A percentile compares a stretch with the other conserved stretches of the same genome.
These are phyloP conservation scores for Russula sp. DNA, from an alignment of 768 basidiomycete genomes.

Conservation along the genomic window DNA sequence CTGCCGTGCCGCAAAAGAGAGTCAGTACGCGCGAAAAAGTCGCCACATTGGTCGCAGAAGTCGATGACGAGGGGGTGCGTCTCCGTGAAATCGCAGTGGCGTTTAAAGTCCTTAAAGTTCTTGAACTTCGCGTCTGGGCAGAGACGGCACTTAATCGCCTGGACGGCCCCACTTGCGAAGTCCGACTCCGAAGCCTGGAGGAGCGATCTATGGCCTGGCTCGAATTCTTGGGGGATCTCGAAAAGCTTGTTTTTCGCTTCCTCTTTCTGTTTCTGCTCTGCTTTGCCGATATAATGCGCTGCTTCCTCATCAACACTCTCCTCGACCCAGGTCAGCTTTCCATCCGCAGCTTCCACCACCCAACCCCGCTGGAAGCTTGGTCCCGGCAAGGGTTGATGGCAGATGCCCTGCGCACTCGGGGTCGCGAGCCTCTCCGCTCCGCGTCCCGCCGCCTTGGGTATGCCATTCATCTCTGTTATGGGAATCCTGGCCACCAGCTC, in stretches of 20 bases:
- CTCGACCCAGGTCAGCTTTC: neutral
- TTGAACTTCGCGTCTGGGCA: neutral
- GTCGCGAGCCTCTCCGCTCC: conserved; percentile 21
- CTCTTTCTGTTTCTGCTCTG: neutral
- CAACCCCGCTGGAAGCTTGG: conserved; percentile 7
- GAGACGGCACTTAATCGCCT: neutral
- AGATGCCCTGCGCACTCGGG: conserved; percentile 1
- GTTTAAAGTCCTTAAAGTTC: neutral
- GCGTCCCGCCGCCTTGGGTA: conserved; percentile 7
- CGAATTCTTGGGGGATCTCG: neutral
- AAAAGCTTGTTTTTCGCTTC: neutral
- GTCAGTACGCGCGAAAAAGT: conserved; percentile 1
- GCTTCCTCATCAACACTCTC: neutral
- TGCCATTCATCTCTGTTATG: neutral
- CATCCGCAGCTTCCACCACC: neutral
- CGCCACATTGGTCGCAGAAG: conserved; percentile 3
- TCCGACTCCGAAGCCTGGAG: neutral
- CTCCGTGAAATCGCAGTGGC: neutral
- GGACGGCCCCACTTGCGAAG: neutral
- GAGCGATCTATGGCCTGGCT: neutral
- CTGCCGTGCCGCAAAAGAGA: neutral
- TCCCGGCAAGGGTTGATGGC: neutral
- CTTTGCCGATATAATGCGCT: neutral
- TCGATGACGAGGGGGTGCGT: neutral
- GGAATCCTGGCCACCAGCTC: neutral